These are phyloP conservation scores for Russula brevipes DNA, from an alignment of 768 basidiomycete genomes.

Conservation along the genomic window DNA sequence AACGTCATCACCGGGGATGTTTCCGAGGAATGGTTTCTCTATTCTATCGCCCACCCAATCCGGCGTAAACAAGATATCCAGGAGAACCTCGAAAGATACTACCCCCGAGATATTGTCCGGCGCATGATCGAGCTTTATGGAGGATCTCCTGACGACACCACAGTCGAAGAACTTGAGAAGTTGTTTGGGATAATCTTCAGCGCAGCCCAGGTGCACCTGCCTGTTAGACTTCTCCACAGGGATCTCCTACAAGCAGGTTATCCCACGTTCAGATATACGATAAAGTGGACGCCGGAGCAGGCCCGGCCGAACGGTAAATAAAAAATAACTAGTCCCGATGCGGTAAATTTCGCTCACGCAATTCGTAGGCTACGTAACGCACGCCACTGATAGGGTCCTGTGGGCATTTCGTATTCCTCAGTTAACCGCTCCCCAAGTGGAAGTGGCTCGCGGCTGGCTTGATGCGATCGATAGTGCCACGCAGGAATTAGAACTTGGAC, in stretches of 20 bases:
- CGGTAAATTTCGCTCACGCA: background rate
- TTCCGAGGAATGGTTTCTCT: constrained; percentile 73
- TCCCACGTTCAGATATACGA: constrained; percentile 63
- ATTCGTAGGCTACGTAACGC: constrained; percentile 58
- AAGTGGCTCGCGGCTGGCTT: constrained; percentile 53
- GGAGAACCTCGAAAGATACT: constrained; percentile 58
- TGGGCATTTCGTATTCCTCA: constrained; percentile 55
- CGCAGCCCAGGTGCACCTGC: constrained; percentile 62
- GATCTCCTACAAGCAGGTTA: constrained; percentile 54
- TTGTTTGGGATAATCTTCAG: constrained; percentile 58
- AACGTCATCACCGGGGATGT: constrained; percentile 65
- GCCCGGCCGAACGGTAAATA: constrained; percentile 47
- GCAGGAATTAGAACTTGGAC: constrained; percentile 36
- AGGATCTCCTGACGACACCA: constrained; percentile 38
- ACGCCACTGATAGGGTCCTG: constrained; percentile 56
- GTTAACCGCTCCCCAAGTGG: constrained; percentile 43
- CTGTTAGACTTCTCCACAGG: constrained; percentile 54
- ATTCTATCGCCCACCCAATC: constrained; percentile 64
- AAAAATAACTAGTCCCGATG: background rate
- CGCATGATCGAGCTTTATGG: constrained; percentile 44
- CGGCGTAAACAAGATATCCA: constrained; percentile 45
- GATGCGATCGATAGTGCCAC: constrained; percentile 44
- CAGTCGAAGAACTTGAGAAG: constrained; percentile 39
- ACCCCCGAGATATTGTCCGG: constrained; percentile 43
- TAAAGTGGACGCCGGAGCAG: constrained; percentile 65